Evolutionary conservation across 2,329 filamentous ascomycete species (phyloP).

Genomic region (Colletotrichum lini): DNA sequence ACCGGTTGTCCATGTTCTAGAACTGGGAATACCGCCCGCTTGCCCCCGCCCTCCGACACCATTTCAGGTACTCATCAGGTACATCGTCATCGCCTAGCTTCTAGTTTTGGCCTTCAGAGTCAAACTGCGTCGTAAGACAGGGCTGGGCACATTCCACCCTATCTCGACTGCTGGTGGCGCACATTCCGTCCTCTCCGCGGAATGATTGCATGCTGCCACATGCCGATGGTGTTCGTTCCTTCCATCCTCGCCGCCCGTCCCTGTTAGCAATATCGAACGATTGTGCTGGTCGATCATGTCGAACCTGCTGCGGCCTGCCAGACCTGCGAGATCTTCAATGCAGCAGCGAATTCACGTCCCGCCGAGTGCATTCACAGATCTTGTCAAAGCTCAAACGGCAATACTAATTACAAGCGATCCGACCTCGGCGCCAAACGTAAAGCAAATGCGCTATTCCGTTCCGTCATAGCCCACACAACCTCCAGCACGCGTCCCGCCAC

Average conservation of each 20-base stretch:
- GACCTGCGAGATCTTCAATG: conserved; percentile 26
- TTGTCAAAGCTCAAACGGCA: background rate
- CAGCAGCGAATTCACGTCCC: background rate
- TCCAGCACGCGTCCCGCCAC: background rate
- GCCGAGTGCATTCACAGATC: background rate
- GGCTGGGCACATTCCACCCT: conserved; percentile 8
- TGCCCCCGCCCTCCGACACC: background rate
- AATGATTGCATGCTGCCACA: conserved; percentile 23
- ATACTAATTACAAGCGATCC: background rate
- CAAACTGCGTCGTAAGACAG: conserved; percentile 10
- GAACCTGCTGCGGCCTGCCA: background rate
- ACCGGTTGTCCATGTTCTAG: conserved; percentile 32
- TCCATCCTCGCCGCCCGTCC: conserved; percentile 3
- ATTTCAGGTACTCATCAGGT: conserved; percentile 9
- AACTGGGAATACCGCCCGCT: conserved; percentile 25
- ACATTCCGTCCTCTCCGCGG: conserved; percentile 27
- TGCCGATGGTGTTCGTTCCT: conserved; percentile 9
- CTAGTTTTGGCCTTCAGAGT: background rate
- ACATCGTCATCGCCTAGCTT: conserved; percentile 19
- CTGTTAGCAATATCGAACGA: conserved; percentile 26
- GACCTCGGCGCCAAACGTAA: background rate
- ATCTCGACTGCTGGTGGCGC: conserved; percentile 18
- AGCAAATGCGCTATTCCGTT: background rate
- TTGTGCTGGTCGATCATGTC: conserved; percentile 22
- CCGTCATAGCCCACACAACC: background rate